A percentile compares a stretch with the other conserved stretches of the same genome.
These are phyloP conservation scores for Groenewaldozyma auringiensis DNA, from an alignment of 1,139 yeast species.

Conservation along the genomic window DNA sequence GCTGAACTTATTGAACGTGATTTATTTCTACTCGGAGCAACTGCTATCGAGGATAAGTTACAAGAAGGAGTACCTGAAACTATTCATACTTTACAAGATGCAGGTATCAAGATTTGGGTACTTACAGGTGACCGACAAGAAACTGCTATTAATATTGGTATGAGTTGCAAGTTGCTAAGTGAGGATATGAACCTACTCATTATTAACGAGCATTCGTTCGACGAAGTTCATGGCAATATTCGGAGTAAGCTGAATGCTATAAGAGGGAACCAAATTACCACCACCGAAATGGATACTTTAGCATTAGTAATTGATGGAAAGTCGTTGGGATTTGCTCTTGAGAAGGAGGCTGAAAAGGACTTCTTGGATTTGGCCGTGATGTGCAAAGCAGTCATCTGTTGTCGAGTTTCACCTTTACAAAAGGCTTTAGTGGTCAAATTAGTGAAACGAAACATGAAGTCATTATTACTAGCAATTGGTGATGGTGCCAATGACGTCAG, in stretches of 20 bases:
- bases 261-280: constrained; percentile 40
- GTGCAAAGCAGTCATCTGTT: constrained; percentile 93
- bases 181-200: constrained; percentile 94
- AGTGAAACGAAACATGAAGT: constrained; percentile 66
- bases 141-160: constrained; percentile 98
- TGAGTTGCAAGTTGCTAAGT: constrained; percentile 88
- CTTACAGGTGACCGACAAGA: constrained; percentile 98
- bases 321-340: constrained; percentile 78
- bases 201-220: constrained; percentile 77
- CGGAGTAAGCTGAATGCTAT: constrained; percentile 71
- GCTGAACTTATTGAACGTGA: constrained; percentile 80
- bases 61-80: constrained; percentile 99
- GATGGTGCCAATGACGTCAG: constrained; percentile 99
- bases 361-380: constrained; percentile 72
- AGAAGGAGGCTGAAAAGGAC: constrained; percentile 68
- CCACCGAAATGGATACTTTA: constrained; percentile 61
- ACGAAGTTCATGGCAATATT: constrained; percentile 64
- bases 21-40: constrained; percentile 81
- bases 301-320: constrained; percentile 94
- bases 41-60: constrained; percentile 95
- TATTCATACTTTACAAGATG: constrained; percentile 86
- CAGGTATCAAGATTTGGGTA: constrained; percentile 97
- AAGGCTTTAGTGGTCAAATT: constrained; percentile 93
- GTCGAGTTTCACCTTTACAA: constrained; percentile 96
- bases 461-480: constrained; percentile 84